A percentile compares a stretch with the other conserved stretches of the same genome.
These are phyloP conservation scores for Salix udensis DNA, from an alignment of 345 rosid genomes.

Conservation along the genomic window DNA sequence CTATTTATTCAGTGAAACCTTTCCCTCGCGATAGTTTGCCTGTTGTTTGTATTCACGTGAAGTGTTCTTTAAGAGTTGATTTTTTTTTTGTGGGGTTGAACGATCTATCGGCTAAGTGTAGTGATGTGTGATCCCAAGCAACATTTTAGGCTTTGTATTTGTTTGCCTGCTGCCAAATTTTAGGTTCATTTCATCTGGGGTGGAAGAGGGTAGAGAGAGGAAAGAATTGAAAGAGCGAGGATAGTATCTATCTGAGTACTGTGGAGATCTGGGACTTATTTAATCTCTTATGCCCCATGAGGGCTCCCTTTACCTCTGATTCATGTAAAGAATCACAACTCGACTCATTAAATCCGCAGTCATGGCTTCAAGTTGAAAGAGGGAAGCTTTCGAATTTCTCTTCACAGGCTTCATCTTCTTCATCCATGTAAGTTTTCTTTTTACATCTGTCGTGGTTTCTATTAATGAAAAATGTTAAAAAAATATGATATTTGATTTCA, in stretches of 20 bases:
- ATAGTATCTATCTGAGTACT: constrained; percentile 42
- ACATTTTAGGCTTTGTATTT: not conserved
- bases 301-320: constrained; percentile 74
- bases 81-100: constrained; percentile 32
- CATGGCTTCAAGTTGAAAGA: constrained; percentile 99
- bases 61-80: constrained; percentile 12
- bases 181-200: constrained; percentile 21
- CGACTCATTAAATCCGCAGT: constrained; percentile 83
- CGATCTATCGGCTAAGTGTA: constrained; percentile 21
- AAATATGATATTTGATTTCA: not conserved
- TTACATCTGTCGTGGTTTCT: not conserved
- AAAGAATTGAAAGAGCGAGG: not conserved
- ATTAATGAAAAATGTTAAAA: not conserved
- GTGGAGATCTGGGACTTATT: constrained; percentile 99
- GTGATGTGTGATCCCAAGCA: constrained; percentile 29
- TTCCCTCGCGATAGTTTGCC: not conserved
- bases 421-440: constrained; percentile 66
- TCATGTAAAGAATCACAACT: constrained; percentile 82
- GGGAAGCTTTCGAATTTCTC: constrained; percentile 69
- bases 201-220: constrained; percentile 4
- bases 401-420: constrained; percentile 33
- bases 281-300: constrained; percentile 86
- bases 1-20: not conserved
- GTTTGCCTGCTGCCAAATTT: not conserved
- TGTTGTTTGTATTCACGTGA: constrained; percentile 24